phyloP scores from a whole-genome alignment of 805 yeast genomes.

The Ogataea ganodermae region DNA sequence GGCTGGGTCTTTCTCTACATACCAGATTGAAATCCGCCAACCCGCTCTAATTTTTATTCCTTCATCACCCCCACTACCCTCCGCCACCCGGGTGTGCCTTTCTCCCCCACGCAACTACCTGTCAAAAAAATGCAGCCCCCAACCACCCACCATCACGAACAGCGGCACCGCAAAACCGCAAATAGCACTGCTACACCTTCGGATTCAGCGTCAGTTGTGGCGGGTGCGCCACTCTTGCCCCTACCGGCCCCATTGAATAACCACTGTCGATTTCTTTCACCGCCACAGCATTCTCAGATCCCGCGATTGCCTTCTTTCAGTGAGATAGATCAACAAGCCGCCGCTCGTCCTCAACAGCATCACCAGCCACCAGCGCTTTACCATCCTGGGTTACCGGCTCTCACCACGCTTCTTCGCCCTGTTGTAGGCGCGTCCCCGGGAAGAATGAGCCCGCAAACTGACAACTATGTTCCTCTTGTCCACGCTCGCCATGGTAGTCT shows the following conservation, averaged over 20 bases:
- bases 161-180: background rate
- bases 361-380: slow-evolving; percentile 6
- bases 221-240: slow-evolving; percentile 1
- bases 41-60: no score
- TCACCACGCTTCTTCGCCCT: slow-evolving; percentile 11
- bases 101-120: background rate
- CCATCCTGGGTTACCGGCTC: slow-evolving; percentile 8
- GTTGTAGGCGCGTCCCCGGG: background rate
- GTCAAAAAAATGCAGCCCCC: background rate
- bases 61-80: no score
- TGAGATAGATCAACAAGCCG: slow-evolving; percentile 9
- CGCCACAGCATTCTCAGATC: slow-evolving; percentile 3
- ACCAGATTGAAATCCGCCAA: no score
- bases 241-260: background rate
- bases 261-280: background rate
- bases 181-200: background rate
- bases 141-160: background rate
- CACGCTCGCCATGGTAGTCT: background rate
- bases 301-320: slow-evolving; percentile 11
- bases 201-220: no score
- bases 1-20: no score
- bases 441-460: background rate
- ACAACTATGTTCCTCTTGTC: background rate
- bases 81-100: background rate
- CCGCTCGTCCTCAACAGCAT: no score